phyloP scores from a whole-genome alignment of 768 basidiomycete species.

The Psilocybe cyanescens region DNA sequence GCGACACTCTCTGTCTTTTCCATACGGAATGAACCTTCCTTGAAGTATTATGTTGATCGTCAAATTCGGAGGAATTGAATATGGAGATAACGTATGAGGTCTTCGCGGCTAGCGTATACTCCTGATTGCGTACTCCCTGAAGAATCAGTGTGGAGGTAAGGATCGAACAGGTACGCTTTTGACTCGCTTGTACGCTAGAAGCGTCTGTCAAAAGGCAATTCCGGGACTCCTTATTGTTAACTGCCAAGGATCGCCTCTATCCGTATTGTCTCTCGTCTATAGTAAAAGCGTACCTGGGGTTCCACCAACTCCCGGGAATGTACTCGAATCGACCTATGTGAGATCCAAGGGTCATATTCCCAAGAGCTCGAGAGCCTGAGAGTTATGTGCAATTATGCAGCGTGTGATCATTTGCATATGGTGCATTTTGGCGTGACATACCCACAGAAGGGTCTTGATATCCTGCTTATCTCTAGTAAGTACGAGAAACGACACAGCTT shows the following conservation, averaged over 20 bases:
- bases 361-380: not conserved
- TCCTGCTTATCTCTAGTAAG: no score
- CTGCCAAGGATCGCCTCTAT: not conserved
- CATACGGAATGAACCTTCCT: not conserved
- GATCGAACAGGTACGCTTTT: not conserved
- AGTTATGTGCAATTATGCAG: not conserved
- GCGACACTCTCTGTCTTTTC: not conserved
- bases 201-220: not conserved
- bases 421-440: constrained; percentile 5
- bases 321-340: no score
- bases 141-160: not conserved
- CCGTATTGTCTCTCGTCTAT: not conserved
- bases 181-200: not conserved
- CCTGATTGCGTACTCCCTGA: not conserved
- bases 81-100: not conserved
- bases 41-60: not conserved
- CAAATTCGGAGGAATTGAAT: not conserved
- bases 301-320: not conserved
- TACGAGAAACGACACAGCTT: no score
- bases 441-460: not conserved
- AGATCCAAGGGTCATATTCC: not conserved
- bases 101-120: not conserved
- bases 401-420: constrained; percentile 6
- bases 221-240: not conserved
- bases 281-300: constrained; percentile 10